Evolutionary conservation across 495 filamentous ascomycete genomes (phyloP), one percentile per base, ranked within the genome.

Genomic region (Glonium stellatum): DNA sequence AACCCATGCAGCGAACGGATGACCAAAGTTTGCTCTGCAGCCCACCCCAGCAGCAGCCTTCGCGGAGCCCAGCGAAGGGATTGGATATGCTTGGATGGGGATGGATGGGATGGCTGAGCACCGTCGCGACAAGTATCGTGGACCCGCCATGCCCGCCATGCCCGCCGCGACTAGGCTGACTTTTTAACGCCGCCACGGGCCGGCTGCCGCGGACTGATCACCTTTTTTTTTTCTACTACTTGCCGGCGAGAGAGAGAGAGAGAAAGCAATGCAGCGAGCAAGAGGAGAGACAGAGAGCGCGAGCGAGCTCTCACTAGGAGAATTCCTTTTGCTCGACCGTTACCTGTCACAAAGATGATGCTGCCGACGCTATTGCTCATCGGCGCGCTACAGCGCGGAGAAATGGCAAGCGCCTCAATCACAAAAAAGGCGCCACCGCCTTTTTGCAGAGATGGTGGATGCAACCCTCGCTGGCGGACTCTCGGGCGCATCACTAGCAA

Each of bases 1-100:
- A 58, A 64, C 52, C 62, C 58, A 61, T 67, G 65, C 65, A 60
- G 54, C 50, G 65, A 64, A 64, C 65, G 54, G 65, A 64, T 61
- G 65, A 64, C 48, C 65, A 64, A 57, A 55, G 57, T 60, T 54
- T 58, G 64, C 60, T 59, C 31, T 55, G 52, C 52, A 37, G 36
- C 52, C 21, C 21, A n/a, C 23, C 34, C 52, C 52, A n/a, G 22
- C 23, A 23, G 25, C 21, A n/a, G 21, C 19, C 11, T 6, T 51
- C 48, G 21, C 15, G 4, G 48, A n/a, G 8, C 19, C 25, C 48
- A 31, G 21, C 21, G 22, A 13, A 51, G n/a, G 48, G 4, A 51
- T 51, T 51, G 48, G 25, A 23, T 31, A 51, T 31, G 48, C 48
- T 51, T 21, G 42, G 10, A n/a, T 47, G 42, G 15, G n/a, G n/a